phyloP scores from a whole-genome alignment of 2,329 filamentous ascomycete genomes.

The Pseudogymnoascus verrucosus region DNA sequence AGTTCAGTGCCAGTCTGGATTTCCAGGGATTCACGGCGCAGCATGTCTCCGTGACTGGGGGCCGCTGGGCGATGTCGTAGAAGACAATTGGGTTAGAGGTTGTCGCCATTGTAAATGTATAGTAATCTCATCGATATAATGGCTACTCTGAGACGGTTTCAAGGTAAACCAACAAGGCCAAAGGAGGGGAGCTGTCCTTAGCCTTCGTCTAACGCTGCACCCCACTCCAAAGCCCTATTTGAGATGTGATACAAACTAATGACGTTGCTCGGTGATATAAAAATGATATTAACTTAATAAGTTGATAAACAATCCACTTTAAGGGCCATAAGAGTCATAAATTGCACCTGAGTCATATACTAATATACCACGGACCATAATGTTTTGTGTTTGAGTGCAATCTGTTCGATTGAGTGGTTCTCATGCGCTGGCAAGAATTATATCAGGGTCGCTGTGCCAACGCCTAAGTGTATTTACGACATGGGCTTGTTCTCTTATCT shows the following conservation, averaged over 20 bases:
- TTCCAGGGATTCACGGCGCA: conserved; percentile 42
- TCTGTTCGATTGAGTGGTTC: conserved; percentile 3
- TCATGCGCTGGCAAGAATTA: conserved; percentile 4
- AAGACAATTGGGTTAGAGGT: conserved; percentile 7
- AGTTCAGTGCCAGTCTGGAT: conserved; percentile 40
- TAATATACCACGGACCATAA: background rate
- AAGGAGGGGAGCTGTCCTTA: background rate
- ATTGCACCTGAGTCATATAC: background rate
- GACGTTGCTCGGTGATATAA: background rate
- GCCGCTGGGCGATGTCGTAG: conserved; percentile 13
- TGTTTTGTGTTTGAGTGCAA: background rate
- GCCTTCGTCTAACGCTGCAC: background rate
- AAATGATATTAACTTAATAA: background rate
- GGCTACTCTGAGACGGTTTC: background rate
- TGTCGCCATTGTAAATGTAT: background rate
- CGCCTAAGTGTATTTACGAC: conserved; percentile 4
- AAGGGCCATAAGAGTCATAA: conserved; percentile 1
- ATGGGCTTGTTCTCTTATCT: conserved; percentile 1
- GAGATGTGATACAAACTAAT: background rate
- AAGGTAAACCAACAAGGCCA: background rate
- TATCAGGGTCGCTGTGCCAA: conserved; percentile 1
- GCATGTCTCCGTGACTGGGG: conserved; percentile 5
- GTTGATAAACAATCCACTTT: background rate
- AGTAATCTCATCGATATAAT: background rate
- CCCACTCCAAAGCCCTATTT: background rate